Base-by-base conservation (phyloP, 2,329 filamentous ascomycete genomes). In the Paradendryphiella salina region DNA sequence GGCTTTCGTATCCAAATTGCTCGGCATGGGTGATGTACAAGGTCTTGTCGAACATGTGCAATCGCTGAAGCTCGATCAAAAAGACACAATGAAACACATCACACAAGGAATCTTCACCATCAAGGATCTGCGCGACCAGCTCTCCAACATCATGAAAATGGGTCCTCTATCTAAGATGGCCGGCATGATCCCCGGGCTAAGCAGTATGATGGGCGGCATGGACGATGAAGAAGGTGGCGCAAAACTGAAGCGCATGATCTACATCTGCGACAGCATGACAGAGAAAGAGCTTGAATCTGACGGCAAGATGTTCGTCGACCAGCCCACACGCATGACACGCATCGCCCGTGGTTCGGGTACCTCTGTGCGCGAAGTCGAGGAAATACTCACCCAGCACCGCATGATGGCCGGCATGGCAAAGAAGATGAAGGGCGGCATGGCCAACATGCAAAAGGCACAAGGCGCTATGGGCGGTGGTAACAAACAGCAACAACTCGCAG, bases 331-430 rank as follows among this genome's bases (percentile, higher is more conserved):
- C 34, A 96, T 97, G 85, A 96, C 92, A 13, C 84, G 94, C 29
- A 87, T 99, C 40, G 94, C 94, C 0, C 84, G 86, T 44, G 94
- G 94, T 0, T 94, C 89, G 4, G 94, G 94, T 26, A 97, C 94
- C 0, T 89, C 84, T 32, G 94, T 99, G 2, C 84, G 84, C 18
- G 94, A 99, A 73, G 91, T 99, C 13, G 94, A 99, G 74, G 94
- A 99, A 68, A 80, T 99, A 5, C 82, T 99, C n/a, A 96, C 92
- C 0, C 94, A 99, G 76, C 93, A 97, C 73, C 87, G 90, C 64
- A 96, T 97, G 89, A 99, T 99, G 94, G 89, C 90, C 0, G 90
- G 90, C 51, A 96, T 99, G 91, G 94, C 94, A 40, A 99, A 97
- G 85, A 95, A 95, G 79, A 95, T 99, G 85, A 93, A 94, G 50